A percentile compares a stretch with the other conserved stretches of the same genome.
Conservation (phyloP, 1,284 basidiomycete species). For the Microbotryomycetes sp. region DNA sequence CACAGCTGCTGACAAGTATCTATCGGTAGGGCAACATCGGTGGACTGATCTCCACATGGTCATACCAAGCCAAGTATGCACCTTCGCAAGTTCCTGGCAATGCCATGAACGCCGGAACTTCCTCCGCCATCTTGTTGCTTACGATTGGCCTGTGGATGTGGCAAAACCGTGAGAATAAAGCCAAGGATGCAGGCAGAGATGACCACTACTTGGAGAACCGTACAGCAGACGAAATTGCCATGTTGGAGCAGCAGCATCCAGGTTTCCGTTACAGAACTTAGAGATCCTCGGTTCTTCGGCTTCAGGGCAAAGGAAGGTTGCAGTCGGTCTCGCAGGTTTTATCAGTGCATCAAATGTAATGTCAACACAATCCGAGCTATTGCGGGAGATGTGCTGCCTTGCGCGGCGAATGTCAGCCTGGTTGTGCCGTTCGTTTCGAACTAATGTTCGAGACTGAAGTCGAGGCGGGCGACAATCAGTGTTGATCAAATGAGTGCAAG, state of each 20-base stretch:
- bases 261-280: conserved; percentile 19
- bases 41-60: conserved; percentile 40
- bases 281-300: too few relatives aligned
- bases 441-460: too few relatives aligned
- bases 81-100: conserved; percentile 24
- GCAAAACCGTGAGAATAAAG: conserved; percentile 27
- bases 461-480: too few relatives aligned
- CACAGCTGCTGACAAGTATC: too few relatives aligned
- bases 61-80: conserved; percentile 19
- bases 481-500: too few relatives aligned
- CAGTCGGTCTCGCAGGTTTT: too few relatives aligned
- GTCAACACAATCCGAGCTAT: too few relatives aligned
- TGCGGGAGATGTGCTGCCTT: too few relatives aligned
- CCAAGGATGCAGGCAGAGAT: conserved; percentile 17
- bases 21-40: conserved; percentile 42
- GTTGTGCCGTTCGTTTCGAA: too few relatives aligned
- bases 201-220: conserved; percentile 26
- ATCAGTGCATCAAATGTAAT: too few relatives aligned
- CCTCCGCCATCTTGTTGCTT: conserved; percentile 23
- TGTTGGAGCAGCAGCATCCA: conserved; percentile 18
- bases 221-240: conserved; percentile 16
- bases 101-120: conserved; percentile 25
- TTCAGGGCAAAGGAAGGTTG: too few relatives aligned
- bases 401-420: too few relatives aligned
- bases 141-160: conserved; percentile 13